Evolutionary conservation across 306 rosid species (phyloP).

Genomic region (Sicyos baderoa): DNA sequence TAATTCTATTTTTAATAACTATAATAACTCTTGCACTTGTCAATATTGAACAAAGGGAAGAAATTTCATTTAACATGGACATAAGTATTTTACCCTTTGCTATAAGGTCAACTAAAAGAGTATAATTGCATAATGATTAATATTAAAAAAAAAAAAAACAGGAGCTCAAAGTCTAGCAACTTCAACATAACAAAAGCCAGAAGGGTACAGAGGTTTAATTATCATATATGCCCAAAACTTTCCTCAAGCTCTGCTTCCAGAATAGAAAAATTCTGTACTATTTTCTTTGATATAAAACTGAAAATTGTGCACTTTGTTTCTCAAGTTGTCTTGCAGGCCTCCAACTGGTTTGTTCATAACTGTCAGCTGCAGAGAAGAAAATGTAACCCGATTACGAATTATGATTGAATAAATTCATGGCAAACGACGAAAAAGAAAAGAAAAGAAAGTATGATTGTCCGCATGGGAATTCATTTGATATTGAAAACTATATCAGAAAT

Average conservation of each 20-base stretch:
- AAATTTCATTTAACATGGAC: background rate
- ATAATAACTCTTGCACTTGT: too few relatives aligned
- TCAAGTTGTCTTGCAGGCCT: conserved; percentile 32
- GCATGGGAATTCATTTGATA: background rate
- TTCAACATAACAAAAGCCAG: background rate
- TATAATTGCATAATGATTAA: background rate
- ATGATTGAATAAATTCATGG: background rate
- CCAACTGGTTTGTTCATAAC: conserved; percentile 44
- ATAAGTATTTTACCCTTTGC: background rate
- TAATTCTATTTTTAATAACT: too few relatives aligned
- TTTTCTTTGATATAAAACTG: conserved; percentile 80
- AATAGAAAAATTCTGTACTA: conserved; percentile 58
- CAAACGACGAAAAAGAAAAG: background rate
- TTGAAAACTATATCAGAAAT: background rate
- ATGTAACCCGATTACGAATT: background rate
- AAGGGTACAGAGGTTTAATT: background rate
- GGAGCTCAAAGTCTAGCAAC: background rate
- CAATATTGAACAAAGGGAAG: too few relatives aligned
- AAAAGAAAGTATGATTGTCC: background rate
- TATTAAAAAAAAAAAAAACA: background rate
- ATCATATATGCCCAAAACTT: background rate
- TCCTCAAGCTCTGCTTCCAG: conserved; percentile 58
- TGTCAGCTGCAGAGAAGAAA: conserved; percentile 33
- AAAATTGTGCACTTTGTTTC: conserved; percentile 39
- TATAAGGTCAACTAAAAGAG: background rate